A percentile compares a stretch with the other conserved stretches of the same genome.
Conservation (phyloP, 129 eudicot genomes). For the Mikania micrantha region DNA sequence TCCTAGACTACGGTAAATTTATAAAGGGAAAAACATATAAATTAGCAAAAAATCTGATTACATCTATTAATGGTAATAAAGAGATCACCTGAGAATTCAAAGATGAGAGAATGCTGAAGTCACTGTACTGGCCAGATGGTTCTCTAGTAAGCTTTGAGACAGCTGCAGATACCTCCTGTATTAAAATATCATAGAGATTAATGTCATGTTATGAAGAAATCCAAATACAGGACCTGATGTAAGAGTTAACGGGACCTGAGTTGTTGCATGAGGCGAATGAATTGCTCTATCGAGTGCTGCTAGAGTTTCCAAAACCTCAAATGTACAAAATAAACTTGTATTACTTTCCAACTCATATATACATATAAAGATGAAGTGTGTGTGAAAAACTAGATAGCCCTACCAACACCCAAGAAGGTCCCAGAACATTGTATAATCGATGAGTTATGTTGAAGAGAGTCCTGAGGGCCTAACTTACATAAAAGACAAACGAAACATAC, state of each 20-base stretch:
- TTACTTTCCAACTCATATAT: neutral
- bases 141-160: slow-evolving; percentile 79
- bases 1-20: slow-evolving; percentile 1
- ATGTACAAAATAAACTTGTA: neutral
- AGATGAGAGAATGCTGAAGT: slow-evolving; percentile 86
- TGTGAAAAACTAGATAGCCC: slow-evolving; percentile 8
- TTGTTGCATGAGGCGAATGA: slow-evolving; percentile 97
- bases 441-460: slow-evolving; percentile 98
- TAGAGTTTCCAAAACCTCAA: slow-evolving; percentile 90
- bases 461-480: slow-evolving; percentile 75
- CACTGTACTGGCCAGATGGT: slow-evolving; percentile 82
- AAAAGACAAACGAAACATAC: slow-evolving; percentile 15
- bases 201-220: neutral
- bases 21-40: neutral
- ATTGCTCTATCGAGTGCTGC: slow-evolving; percentile 95
- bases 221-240: neutral
- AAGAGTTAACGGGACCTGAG: slow-evolving; percentile 49
- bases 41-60: neutral
- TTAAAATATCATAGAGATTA: neutral
- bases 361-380: neutral
- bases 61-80: neutral
- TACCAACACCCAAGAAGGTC: slow-evolving; percentile 99
- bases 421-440: slow-evolving; percentile 87
- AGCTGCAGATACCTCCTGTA: slow-evolving; percentile 79
- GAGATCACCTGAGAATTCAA: slow-evolving; percentile 78